Conservation (phyloP, 768 basidiomycete genomes). For the Lentinula edodes region DNA sequence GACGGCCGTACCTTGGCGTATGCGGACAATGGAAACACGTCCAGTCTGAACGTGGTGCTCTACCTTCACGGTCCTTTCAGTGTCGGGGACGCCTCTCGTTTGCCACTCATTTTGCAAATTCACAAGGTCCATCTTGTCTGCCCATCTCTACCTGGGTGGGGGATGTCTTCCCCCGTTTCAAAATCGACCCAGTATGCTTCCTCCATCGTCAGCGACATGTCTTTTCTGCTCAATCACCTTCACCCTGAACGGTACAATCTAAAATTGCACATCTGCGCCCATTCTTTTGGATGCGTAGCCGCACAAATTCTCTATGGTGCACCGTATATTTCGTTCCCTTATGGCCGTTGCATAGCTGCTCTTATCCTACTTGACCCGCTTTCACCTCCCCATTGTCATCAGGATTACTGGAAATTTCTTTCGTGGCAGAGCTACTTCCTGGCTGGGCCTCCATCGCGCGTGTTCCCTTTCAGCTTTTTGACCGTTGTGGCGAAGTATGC, state of each 20-base stretch:
- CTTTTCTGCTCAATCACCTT: slow-evolving; percentile 42
- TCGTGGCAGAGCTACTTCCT: slow-evolving; percentile 41
- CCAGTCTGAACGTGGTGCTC: slow-evolving; percentile 43
- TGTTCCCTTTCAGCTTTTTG: slow-evolving; percentile 35
- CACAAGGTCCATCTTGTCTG: slow-evolving; percentile 40
- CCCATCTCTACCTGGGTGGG: slow-evolving; percentile 58
- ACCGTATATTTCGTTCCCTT: slow-evolving; percentile 44
- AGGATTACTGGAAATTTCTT: slow-evolving; percentile 38
- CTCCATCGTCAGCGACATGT: slow-evolving; percentile 38
- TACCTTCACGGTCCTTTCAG: slow-evolving; percentile 54
- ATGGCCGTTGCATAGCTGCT: slow-evolving; percentile 38
- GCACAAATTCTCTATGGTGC: slow-evolving; percentile 55
- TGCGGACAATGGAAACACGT: slow-evolving; percentile 43
- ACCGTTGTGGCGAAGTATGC: slow-evolving; percentile 23
- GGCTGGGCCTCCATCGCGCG: slow-evolving; percentile 37
- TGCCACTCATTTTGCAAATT: slow-evolving; percentile 28
- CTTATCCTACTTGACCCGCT: slow-evolving; percentile 42
- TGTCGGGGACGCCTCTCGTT: slow-evolving; percentile 35
- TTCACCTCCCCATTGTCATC: slow-evolving; percentile 42
- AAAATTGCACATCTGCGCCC: slow-evolving; percentile 45
- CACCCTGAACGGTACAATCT: slow-evolving; percentile 37
- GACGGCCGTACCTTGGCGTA: slow-evolving; percentile 51
- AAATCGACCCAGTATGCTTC: slow-evolving; percentile 30
- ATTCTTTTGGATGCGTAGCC: slow-evolving; percentile 48
- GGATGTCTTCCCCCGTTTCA: slow-evolving; percentile 39